These are phyloP conservation scores for Ramularia endophylla DNA, from an alignment of 2,329 filamentous ascomycete species.

Conservation along the genomic window DNA sequence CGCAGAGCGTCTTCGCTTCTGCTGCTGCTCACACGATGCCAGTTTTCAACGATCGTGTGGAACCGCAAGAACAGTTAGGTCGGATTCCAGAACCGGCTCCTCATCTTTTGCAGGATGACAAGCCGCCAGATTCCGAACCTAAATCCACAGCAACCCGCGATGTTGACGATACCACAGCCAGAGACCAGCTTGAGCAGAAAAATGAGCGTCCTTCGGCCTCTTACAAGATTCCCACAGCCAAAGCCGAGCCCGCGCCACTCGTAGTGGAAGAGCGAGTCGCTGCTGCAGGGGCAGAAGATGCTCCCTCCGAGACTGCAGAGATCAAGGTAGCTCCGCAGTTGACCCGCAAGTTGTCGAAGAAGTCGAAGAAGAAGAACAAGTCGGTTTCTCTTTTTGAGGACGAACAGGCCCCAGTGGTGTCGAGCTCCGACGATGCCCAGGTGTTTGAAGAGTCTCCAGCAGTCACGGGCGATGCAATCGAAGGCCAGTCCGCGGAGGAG, in stretches of 20 bases:
- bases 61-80: background rate
- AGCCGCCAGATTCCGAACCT: too few relatives aligned
- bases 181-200: background rate
- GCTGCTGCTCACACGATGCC: constrained; percentile 16
- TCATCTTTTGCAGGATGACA: too few relatives aligned
- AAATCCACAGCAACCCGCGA: too few relatives aligned
- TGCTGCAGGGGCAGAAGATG: constrained; percentile 6
- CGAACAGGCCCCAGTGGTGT: background rate
- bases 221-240: constrained; percentile 11
- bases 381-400: constrained; percentile 14
- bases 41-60: background rate
- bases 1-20: constrained; percentile 10
- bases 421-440: background rate
- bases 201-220: constrained; percentile 8
- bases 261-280: constrained; percentile 15
- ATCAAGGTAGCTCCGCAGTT: constrained; percentile 11
- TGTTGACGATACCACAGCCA: background rate
- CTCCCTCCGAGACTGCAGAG: constrained; percentile 6
- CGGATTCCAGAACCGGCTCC: background rate
- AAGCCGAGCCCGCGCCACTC: constrained; percentile 13
- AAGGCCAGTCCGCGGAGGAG: background rate
- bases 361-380: constrained; percentile 23
- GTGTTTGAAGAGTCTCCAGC: constrained; percentile 1
- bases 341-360: constrained; percentile 26
- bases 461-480: background rate